Evolutionary conservation across 2,329 filamentous ascomycete species (phyloP).

Genomic region (Teratosphaeria nubilosa): DNA sequence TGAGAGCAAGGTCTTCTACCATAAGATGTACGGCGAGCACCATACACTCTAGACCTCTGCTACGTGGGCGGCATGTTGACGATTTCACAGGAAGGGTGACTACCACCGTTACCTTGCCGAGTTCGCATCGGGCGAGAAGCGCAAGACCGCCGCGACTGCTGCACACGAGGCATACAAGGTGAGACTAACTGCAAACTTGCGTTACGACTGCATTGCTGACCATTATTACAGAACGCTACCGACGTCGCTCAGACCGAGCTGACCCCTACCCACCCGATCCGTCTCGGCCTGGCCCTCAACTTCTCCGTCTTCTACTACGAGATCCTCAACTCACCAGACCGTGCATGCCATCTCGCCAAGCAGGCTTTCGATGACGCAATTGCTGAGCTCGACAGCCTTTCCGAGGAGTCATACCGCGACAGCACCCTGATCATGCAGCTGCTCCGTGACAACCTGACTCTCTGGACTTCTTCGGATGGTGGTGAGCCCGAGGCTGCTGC

Average conservation of each 20-base stretch:
- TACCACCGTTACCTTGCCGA: conserved; percentile 94
- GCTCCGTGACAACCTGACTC: conserved; percentile 92
- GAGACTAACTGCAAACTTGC: conserved; percentile 24
- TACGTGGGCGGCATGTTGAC: conserved; percentile 1
- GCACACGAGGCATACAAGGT: conserved; percentile 98
- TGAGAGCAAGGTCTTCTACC: conserved; percentile 99
- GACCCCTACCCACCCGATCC: conserved; percentile 94
- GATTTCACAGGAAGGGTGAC: conserved; percentile 73
- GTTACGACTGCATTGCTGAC: not conserved
- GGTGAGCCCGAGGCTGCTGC: conserved; percentile 58
- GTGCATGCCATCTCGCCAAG: conserved; percentile 96
- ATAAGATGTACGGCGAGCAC: conserved; percentile 80
- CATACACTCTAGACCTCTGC: too few species aligned
- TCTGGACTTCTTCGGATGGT: conserved; percentile 93
- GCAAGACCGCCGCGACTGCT: conserved; percentile 75
- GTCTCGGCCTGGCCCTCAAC: conserved; percentile 93
- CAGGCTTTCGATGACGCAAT: conserved; percentile 98
- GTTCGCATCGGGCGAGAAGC: conserved; percentile 87
- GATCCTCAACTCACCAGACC: conserved; percentile 96
- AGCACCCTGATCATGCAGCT: conserved; percentile 99
- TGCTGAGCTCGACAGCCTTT: conserved; percentile 94
- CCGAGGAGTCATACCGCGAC: conserved; percentile 97
- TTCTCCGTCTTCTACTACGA: conserved; percentile 99
- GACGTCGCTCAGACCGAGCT: conserved; percentile 97
- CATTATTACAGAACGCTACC: conserved; percentile 67